Evolutionary conservation across 768 basidiomycete genomes (phyloP), one percentile per base, ranked within the genome.

Genomic region (Brasilioporus rufonigricans): DNA sequence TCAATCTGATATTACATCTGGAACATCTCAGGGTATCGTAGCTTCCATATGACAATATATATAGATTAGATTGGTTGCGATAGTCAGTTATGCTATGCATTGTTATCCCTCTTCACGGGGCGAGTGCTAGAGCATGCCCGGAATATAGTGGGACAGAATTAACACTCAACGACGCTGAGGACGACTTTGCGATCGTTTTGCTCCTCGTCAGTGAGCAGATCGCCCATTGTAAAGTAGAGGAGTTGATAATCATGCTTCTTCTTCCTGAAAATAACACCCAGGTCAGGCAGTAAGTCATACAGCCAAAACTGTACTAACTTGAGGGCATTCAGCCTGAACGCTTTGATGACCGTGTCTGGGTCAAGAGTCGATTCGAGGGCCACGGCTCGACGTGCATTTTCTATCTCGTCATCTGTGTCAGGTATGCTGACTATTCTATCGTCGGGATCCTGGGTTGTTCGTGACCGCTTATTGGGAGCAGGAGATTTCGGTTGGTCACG

Each of bases 191-290:
- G 74, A 41, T 60, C 57, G 45, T 57, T 62, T 55, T 76, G 81
- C 65, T 92, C 80, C 24, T 64, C 49, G 13, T 82, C 78, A 2
- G 77, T 77, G 47, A 93, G 71, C 7, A 89, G 84, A 2, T 77
- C 73, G 0, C 76, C 78, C 72, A 93, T 79, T 1, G 90, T 87
- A 61, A 94, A 93, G 63, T 85, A 88, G 29, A 97, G 75, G 18
- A 96, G 81, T 66, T 97, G 93, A 65, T 90, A 93, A 43, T 87
- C 77, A 55, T 80, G 73, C 60, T 77, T 63, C 60, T 77, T 63
- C 39, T 53, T 60, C 56, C 71, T 71, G 38, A 18, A 31, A 55
- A 52, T 14, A 23, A 38, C 16, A 16, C 1, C 21, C 27, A 45
- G 19, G 39, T 49, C 24, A 23, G 52, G 29, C 13, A 18, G 9